Percentiles rank a stretch among this genome's conserved stretches.
Evolutionary conservation across 345 rosid genomes (phyloP).

Genomic region (Mangifera indica): DNA sequence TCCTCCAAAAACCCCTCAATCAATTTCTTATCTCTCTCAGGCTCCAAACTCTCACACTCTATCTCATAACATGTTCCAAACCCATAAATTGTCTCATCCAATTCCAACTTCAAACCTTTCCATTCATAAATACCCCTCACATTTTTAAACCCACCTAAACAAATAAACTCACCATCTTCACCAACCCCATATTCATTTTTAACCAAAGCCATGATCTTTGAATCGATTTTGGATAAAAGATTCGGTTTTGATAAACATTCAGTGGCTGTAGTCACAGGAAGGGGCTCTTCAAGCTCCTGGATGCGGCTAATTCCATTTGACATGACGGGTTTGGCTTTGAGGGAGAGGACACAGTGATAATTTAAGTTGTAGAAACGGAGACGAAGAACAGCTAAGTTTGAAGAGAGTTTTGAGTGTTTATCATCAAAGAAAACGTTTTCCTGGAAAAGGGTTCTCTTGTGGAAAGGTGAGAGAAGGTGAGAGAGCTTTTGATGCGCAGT

Average conservation of each 20-base stretch:
- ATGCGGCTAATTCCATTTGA: slow-evolving; percentile 53
- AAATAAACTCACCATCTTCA: slow-evolving; percentile 32
- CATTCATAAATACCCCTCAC: slow-evolving; percentile 58
- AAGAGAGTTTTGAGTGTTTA: slow-evolving; percentile 35
- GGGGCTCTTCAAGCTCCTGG: slow-evolving; percentile 58
- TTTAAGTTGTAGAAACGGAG: slow-evolving; percentile 51
- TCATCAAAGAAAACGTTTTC: slow-evolving; percentile 68
- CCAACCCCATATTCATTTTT: slow-evolving; percentile 41
- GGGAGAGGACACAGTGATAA: slow-evolving; percentile 49
- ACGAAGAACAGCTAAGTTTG: slow-evolving; percentile 54
- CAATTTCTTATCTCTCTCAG: slow-evolving; percentile 45
- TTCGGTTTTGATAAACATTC: slow-evolving; percentile 34
- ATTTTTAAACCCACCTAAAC: slow-evolving; percentile 65
- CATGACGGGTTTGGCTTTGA: slow-evolving; percentile 55
- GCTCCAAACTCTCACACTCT: slow-evolving; percentile 67
- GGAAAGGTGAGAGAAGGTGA: slow-evolving; percentile 46
- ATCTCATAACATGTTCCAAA: slow-evolving; percentile 65
- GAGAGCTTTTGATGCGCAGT: slow-evolving; percentile 38
- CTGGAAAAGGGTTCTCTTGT: slow-evolving; percentile 48
- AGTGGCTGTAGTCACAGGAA: slow-evolving; percentile 27
- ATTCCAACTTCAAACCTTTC: slow-evolving; percentile 60
- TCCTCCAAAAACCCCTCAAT: slow-evolving; percentile 46
- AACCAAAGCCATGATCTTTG: slow-evolving; percentile 42
- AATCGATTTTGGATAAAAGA: slow-evolving; percentile 20
- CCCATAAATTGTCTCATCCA: slow-evolving; percentile 55